A percentile compares a stretch with the other conserved stretches of the same genome.
These are phyloP conservation scores for Catunica adiposa DNA, from an alignment of 2,329 filamentous ascomycete genomes.

Conservation along the genomic window DNA sequence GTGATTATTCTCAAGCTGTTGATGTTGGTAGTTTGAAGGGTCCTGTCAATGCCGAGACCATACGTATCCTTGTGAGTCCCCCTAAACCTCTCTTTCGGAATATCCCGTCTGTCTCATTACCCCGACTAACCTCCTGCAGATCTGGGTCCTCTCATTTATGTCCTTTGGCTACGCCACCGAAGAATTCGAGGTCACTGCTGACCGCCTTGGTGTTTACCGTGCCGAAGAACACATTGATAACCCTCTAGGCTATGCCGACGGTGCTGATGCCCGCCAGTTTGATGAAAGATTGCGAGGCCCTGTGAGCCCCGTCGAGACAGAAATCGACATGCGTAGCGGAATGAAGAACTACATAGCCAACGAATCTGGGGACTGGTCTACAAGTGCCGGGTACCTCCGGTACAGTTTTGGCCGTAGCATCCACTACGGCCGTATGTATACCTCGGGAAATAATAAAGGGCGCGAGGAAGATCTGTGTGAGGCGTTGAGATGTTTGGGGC, in stretches of 20 bases:
- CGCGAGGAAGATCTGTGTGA: constrained; percentile 67
- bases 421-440: constrained; percentile 62
- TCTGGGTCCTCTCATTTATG: constrained; percentile 54
- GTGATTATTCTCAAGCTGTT: constrained; percentile 72
- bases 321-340: constrained; percentile 60
- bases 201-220: constrained; percentile 59
- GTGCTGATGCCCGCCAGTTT: constrained; percentile 57
- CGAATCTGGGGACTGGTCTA: constrained; percentile 73
- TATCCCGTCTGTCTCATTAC: neutral
- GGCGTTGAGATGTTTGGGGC: constrained; percentile 58
- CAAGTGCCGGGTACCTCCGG: constrained; percentile 69
- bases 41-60: constrained; percentile 54
- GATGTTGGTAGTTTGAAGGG: constrained; percentile 67
- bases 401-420: constrained; percentile 60
- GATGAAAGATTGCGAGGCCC: constrained; percentile 71
- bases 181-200: constrained; percentile 65
- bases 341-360: constrained; percentile 99
- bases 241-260: constrained; percentile 67
- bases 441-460: constrained; percentile 42
- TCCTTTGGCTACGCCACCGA: constrained; percentile 52
- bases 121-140: constrained; percentile 5
- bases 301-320: constrained; percentile 52
- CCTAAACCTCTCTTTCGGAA: neutral
- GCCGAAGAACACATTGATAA: constrained; percentile 58
- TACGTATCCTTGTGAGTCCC: constrained; percentile 47